Conservation (phyloP, 2,329 filamentous ascomycete species). For the Fusarium irregulare region DNA sequence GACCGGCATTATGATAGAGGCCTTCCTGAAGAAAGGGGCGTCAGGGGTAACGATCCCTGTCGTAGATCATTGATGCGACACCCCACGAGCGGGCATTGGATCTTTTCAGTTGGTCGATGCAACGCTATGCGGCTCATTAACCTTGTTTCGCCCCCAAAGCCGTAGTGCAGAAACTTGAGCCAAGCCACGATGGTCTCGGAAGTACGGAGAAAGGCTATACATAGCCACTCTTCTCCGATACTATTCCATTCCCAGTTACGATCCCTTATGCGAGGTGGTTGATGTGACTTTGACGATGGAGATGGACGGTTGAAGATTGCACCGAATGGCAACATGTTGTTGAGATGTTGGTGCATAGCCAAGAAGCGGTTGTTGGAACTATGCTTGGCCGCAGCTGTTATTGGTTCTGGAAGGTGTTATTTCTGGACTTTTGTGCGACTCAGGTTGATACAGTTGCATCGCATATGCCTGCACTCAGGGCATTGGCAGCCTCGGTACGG, state of each 20-base stretch:
- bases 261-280: neutral
- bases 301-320: constrained; percentile 3
- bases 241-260: constrained; percentile 5
- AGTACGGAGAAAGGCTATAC: neutral
- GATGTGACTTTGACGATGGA: neutral
- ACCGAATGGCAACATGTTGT: neutral
- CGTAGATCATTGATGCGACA: constrained; percentile 14
- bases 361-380: neutral
- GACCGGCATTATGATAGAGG: neutral
- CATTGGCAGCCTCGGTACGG: neutral
- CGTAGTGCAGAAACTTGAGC: neutral
- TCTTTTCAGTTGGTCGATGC: constrained; percentile 9
- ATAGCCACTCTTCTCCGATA: constrained; percentile 12
- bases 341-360: neutral
- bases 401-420: constrained; percentile 8
- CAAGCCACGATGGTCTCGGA: neutral
- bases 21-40: neutral
- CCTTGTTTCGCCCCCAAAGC: neutral
- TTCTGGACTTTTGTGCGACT: neutral
- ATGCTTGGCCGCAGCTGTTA: neutral
- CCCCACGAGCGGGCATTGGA: neutral
- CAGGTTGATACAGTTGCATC: neutral
- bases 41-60: neutral
- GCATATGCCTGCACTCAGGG: neutral
- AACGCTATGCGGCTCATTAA: constrained; percentile 5